Base-by-base conservation (phyloP, 1,284 basidiomycete genomes). In the Trichosporon coremiiforme region DNA sequence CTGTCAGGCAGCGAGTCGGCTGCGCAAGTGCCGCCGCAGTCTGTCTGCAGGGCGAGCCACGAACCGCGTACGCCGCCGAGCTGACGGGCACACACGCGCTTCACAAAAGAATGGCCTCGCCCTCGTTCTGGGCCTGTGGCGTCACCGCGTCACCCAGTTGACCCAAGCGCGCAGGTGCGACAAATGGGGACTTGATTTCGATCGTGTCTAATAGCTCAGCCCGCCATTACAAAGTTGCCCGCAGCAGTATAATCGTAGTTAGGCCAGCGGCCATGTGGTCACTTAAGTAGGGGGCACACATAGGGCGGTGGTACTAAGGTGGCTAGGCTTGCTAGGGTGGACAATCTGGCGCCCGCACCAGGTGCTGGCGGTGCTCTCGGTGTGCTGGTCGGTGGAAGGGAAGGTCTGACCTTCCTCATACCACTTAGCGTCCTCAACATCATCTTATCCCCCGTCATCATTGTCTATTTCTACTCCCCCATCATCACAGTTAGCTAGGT, bases 341-440 rank as follows among this genome's bases (percentile, higher is more conserved):
- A 60, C 57, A 31, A 33, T 60, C 57, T 17, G 29, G 55, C 38
- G 38, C 38, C 38, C 12, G 38, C 15, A 38, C 8, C 36, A 38
- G 15, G 41, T 15, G 41, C 41, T 45, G 41, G 41, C 57, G 15
- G 57, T 60, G 57, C 57, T 62, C 57, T 62, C 15, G 50, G 55
- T 31, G 25, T 57, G 25, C 55, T 31, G 29, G 57, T 10, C 57
- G 57, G 57, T 60, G 57, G 57, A 60, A 17, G 4, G 31, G n/a
- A n/a, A n/a, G n/a, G n/a, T 33, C 29, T 60, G 57, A n/a, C 36
- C 29, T 31, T 62, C 38, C 35, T 67, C 22, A 29, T 13, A n/a
- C 50, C 53, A 15, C 10, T 22, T 45, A 41, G 20, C 45, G 47
- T 65, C 33, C 25, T 50, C 64, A 38, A n/a, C 47, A 22, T 31